A percentile compares a stretch with the other conserved stretches of the same genome.
phyloP scores from a whole-genome alignment of 1,139 yeast species.

The Geotrichum citri-aurantii region DNA sequence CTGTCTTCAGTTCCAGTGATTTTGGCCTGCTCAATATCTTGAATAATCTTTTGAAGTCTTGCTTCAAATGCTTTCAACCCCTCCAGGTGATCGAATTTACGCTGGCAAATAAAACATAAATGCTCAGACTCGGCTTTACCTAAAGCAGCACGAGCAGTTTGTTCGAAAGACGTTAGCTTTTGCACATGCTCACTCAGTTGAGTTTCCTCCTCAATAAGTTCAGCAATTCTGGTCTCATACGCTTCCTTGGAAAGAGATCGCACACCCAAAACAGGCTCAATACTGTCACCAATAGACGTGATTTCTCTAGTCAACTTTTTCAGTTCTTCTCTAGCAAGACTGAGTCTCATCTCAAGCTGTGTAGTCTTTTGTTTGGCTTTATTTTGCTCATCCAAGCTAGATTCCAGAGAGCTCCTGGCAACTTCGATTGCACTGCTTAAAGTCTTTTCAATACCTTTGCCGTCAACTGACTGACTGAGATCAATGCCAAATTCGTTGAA shows the following conservation, averaged over 20 bases:
- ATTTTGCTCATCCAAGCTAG: background rate
- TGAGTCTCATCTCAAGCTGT: slow-evolving; percentile 5
- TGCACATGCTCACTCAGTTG: slow-evolving; percentile 1
- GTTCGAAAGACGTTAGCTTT: slow-evolving; percentile 1
- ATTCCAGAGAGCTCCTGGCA: slow-evolving; percentile 3
- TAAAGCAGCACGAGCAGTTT: slow-evolving; percentile 9
- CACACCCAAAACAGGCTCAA: slow-evolving; percentile 11
- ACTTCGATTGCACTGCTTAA: slow-evolving; percentile 4
- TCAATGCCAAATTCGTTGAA: slow-evolving; percentile 24
- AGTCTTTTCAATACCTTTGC: slow-evolving; percentile 1
- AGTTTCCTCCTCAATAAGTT: slow-evolving; percentile 15
- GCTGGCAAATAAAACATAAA: slow-evolving; percentile 10
- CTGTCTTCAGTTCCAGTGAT: background rate
- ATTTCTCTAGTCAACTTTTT: slow-evolving; percentile 2
- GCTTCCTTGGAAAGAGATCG: slow-evolving; percentile 8
- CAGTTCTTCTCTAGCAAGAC: slow-evolving; percentile 7
- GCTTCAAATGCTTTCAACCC: slow-evolving; percentile 8
- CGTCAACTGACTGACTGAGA: slow-evolving; percentile 22
- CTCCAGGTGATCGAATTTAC: slow-evolving; percentile 9
- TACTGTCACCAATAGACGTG: background rate
- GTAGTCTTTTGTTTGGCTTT: slow-evolving; percentile 1
- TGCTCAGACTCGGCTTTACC: slow-evolving; percentile 5
- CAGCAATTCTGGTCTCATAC: slow-evolving; percentile 15
- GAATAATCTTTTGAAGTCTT: background rate
- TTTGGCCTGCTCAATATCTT: slow-evolving; percentile 6